These are phyloP conservation scores for Naganishia vaughanmartiniae DNA, from an alignment of 768 basidiomycete genomes.

Conservation along the genomic window DNA sequence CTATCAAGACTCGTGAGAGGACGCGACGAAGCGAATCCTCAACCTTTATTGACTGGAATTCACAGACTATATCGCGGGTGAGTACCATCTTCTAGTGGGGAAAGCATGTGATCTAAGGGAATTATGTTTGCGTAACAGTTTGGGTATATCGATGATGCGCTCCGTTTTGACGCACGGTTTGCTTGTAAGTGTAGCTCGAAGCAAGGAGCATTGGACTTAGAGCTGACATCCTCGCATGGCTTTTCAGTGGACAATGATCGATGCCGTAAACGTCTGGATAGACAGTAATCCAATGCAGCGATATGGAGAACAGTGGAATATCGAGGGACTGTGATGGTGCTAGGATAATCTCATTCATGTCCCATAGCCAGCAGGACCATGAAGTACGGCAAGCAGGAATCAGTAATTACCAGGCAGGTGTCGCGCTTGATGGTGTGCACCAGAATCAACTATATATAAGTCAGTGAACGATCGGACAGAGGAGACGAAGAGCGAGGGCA, in stretches of 20 bases:
- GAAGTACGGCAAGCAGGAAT: not conserved
- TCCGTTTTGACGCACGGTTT: constrained; percentile 91
- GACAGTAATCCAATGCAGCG: constrained; percentile 48
- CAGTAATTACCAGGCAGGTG: not conserved
- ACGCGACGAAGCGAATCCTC: constrained; percentile 71
- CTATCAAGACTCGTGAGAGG: constrained; percentile 77
- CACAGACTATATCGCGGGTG: constrained; percentile 84
- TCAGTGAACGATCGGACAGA: no score
- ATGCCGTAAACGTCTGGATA: constrained; percentile 54
- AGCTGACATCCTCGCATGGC: not conserved
- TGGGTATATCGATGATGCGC: constrained; percentile 75
- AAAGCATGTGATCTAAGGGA: not conserved
- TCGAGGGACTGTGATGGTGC: not conserved
- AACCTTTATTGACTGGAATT: constrained; percentile 66
- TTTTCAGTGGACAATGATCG: constrained; percentile 79
- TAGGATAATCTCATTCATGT: not conserved
- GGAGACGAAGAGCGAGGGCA: no score
- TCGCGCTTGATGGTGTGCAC: not conserved
- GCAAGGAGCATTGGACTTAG: not conserved
- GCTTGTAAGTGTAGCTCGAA: constrained; percentile 49
- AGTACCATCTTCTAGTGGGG: constrained; percentile 52
- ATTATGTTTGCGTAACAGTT: constrained; percentile 27
- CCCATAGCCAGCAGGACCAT: not conserved
- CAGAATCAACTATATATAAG: no score
- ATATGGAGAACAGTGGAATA: constrained; percentile 21